Evolutionary conservation across 2,329 filamentous ascomycete genomes (phyloP), one percentile per base, ranked within the genome.

Genomic region (Aspergillus phoenicis): DNA sequence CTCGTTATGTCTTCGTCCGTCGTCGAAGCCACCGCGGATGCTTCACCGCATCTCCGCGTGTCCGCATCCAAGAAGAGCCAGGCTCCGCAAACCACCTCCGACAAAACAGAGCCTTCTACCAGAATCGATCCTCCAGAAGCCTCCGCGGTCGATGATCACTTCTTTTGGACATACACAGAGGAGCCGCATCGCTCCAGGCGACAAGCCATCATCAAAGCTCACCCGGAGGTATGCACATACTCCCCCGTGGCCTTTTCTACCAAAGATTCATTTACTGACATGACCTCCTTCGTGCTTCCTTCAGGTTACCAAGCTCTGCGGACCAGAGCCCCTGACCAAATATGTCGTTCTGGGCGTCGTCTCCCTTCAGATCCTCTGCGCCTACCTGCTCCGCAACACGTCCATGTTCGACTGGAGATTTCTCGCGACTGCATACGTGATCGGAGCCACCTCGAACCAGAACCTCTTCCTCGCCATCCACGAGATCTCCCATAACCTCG

Each of bases 81-180:
- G 45, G 55, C 51, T 47, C n/a, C 68, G 49, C 51, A 64, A 59
- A 22, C 61, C 48, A 60, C 66, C 39, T 52, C 57, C 48, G 28
- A 59, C 17, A 54, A 62, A 59, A 64, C 68, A 24, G 56, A 68
- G 39, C 54, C 62, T 17, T 65, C 70, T 13, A 48, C 64, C 49
- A 68, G 69, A 68, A 68, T 69, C 52, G 60, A 72, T 51, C 72
- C 75, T 54, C 73, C 75, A 36, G 68, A 73, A 48, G 57, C 65
- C 33, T 72, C 73, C 39, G 66, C 71, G 4, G 71, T 75, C 7
- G 78, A 80, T 15, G 80, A 88, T 64, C 84, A 88, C 76, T 98
- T 98, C 84, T 97, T 96, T 81, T 98, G 96, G 95, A 97, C 95
- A 43, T 98, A 99, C 75, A 97, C 95, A 8, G 95, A 99, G 77